Percentiles rank a stretch among this genome's conserved stretches.
These are phyloP conservation scores for Gnomoniopsis sp. DNA, from an alignment of 2,329 filamentous ascomycete species.

Conservation along the genomic window DNA sequence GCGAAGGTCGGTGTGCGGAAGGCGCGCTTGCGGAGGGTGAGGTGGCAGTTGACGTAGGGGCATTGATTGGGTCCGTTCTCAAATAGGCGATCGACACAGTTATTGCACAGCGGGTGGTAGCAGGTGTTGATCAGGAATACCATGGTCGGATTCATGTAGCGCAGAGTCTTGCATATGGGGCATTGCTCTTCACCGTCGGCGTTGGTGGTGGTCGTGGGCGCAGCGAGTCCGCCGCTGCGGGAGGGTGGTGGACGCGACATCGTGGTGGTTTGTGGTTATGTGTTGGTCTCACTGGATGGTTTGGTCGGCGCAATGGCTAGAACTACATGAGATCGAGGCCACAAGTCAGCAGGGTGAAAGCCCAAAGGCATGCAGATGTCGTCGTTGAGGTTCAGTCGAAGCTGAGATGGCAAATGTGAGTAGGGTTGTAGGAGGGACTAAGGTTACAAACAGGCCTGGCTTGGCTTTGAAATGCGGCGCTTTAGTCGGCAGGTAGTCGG, in stretches of 20 bases:
- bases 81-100: slow-evolving; percentile 93
- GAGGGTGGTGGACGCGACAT: slow-evolving; percentile 33
- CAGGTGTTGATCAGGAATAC: slow-evolving; percentile 96
- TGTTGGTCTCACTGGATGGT: neutral
- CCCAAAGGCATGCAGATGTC: neutral
- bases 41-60: slow-evolving; percentile 82
- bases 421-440: neutral
- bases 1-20: slow-evolving; percentile 90
- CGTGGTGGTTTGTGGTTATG: slow-evolving; percentile 1
- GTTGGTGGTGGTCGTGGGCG: slow-evolving; percentile 18
- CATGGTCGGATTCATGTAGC: slow-evolving; percentile 93
- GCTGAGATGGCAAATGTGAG: neutral
- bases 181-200: slow-evolving; percentile 65
- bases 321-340: neutral
- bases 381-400: neutral
- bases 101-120: slow-evolving; percentile 98
- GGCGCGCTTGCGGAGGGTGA: slow-evolving; percentile 77
- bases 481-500: neutral
- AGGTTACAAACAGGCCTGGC: neutral
- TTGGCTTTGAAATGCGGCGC: neutral
- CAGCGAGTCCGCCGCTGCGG: slow-evolving; percentile 17
- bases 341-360: neutral
- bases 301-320: neutral
- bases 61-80: slow-evolving; percentile 87
- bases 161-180: slow-evolving; percentile 94